phyloP scores from a whole-genome alignment of 495 filamentous ascomycete genomes.

The Talaromyces thailandensis region DNA sequence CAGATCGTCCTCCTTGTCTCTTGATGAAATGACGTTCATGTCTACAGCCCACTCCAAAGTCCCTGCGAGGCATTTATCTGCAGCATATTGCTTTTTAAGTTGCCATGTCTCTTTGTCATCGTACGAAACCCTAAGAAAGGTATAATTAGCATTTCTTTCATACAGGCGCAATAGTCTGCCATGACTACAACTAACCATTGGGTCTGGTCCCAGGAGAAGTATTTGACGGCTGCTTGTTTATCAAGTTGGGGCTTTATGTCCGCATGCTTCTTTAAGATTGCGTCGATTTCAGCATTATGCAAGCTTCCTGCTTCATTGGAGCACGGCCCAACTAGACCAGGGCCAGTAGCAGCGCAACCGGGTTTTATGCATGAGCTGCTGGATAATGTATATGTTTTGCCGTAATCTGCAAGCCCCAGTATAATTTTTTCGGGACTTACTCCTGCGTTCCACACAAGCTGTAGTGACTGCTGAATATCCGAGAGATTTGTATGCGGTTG shows the following conservation, averaged over 20 bases:
- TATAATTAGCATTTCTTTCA: not conserved
- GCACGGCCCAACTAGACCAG: conserved; percentile 16
- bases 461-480: conserved; percentile 7
- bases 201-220: conserved; percentile 23
- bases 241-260: conserved; percentile 14
- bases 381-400: conserved; percentile 23
- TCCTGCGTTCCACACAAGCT: conserved; percentile 39
- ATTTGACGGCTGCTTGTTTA: conserved; percentile 16
- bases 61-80: conserved; percentile 27
- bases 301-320: conserved; percentile 17
- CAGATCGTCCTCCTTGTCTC: not conserved
- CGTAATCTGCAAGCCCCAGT: conserved; percentile 42
- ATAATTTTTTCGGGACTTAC: conserved; percentile 32
- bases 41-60: conserved; percentile 29
- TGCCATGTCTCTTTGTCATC: conserved; percentile 31
- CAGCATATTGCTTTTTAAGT: conserved; percentile 30
- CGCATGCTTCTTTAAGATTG: conserved; percentile 13
- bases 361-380: conserved; percentile 17
- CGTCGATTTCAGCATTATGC: conserved; percentile 17
- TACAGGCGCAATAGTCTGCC: conserved; percentile 8
- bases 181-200: not conserved
- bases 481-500: conserved; percentile 5
- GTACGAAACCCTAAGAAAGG: conserved; percentile 23
- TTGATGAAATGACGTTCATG: not conserved
- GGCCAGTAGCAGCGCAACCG: conserved; percentile 14